Evolutionary conservation across 352 stramenopile genomes (phyloP), one percentile per base, ranked within the genome.

Genomic region (Globisporangium paroecandrum): DNA sequence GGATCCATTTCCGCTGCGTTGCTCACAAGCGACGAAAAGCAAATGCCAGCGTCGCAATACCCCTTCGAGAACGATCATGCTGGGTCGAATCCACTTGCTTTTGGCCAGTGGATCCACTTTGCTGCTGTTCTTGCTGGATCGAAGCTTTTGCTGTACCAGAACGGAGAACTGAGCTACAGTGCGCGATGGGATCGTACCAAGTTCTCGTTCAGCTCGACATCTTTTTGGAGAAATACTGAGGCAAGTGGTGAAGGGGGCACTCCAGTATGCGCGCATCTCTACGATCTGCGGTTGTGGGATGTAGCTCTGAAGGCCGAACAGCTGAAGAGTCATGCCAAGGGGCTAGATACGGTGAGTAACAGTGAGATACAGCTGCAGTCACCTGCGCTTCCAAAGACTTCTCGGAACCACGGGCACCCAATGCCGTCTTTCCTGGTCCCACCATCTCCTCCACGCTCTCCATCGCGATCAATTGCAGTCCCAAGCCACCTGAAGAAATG

Each of bases 271-370:
- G 72, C 70, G 0, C 76, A 91, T 41, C 49, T 93, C 8, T 89
- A 78, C 24, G 80, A 90, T 69, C 69, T 91, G 56, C 76, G 79
- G 0, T 25, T 90, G 3, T 93, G 85, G 85, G 74, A 91, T 71
- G 79, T 82, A 6, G 74, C 78, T 0, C 67, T 91, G 29, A 77
- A 79, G 18, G 64, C 66, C 53, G 81, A 91, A 32, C 81, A 91
- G 47, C 58, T 91, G 29, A 72, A 72, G 18, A 87, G 79, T 49
- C 83, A 89, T 41, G 73, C 69, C 1, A 77, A 77, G 15, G 81
- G 83, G 1, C 70, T 91, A n/a, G 71, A 83, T 1, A 76, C 66
- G 24, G 58, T 79, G 1, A 72, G 60, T 2, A 73, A 24, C 10
- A 61, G 41, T 32, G 47, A 32, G 29, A 13, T 43, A 10, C 58